phyloP scores from a whole-genome alignment of 2,329 filamentous ascomycete genomes.

The Ophiostoma montium region DNA sequence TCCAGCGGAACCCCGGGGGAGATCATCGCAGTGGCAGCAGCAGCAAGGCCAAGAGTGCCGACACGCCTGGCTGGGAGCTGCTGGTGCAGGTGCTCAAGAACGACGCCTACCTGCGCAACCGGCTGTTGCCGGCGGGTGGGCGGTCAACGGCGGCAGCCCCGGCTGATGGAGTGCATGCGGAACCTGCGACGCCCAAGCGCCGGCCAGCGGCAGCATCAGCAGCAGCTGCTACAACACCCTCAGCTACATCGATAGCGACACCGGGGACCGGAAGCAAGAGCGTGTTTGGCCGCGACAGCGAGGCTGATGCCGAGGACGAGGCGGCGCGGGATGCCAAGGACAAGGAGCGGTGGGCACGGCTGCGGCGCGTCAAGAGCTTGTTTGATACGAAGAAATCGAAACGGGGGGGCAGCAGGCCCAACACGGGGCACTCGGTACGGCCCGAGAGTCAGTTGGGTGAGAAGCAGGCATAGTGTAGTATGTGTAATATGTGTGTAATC shows the following conservation, averaged over 20 bases:
- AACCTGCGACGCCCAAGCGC: neutral
- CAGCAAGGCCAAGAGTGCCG: slow-evolving; percentile 15
- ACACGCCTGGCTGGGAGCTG: slow-evolving; percentile 39
- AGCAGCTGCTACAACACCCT: neutral
- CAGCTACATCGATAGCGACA: slow-evolving; percentile 9
- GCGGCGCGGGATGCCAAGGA: slow-evolving; percentile 42
- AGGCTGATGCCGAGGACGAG: slow-evolving; percentile 23
- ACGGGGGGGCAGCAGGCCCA: slow-evolving; percentile 22
- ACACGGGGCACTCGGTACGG: slow-evolving; percentile 5
- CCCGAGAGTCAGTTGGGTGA: neutral
- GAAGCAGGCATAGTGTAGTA: neutral
- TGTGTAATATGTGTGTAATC: neutral
- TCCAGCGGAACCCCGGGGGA: slow-evolving; percentile 39
- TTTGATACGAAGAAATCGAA: slow-evolving; percentile 50
- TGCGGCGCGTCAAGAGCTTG: slow-evolving; percentile 57
- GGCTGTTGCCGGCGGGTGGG: slow-evolving; percentile 12
- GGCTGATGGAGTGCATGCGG: neutral
- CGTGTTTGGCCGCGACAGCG: slow-evolving; percentile 4
- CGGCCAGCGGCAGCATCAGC: neutral
- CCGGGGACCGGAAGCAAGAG: slow-evolving; percentile 8
- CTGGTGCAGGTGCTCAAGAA: slow-evolving; percentile 42
- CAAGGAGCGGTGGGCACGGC: slow-evolving; percentile 58
- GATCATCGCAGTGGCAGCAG: too few relatives aligned
- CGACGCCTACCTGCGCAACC: slow-evolving; percentile 37
- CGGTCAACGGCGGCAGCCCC: neutral